Percentiles rank a stretch among this genome's conserved stretches.
phyloP scores from a whole-genome alignment of 2,329 filamentous ascomycete species.

The Parastagonospora avenae region DNA sequence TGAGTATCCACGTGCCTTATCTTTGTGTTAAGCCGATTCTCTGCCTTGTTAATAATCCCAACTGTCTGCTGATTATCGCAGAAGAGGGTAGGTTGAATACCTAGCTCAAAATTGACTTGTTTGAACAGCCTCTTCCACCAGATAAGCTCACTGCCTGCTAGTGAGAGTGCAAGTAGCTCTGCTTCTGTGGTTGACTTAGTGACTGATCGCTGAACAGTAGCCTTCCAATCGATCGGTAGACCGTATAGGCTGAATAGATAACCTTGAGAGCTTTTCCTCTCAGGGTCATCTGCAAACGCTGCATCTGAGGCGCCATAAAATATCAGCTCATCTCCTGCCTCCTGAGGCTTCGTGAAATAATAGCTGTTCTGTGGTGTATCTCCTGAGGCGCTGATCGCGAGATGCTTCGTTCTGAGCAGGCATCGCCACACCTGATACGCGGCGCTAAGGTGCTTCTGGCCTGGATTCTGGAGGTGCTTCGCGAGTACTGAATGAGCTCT shows the following conservation, averaged over 20 bases:
- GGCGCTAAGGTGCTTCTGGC: conserved; percentile 13
- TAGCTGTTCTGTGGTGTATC: conserved; percentile 7
- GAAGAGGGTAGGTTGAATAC: conserved; percentile 1
- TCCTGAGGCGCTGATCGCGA: no score
- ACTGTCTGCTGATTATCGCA: conserved; percentile 17
- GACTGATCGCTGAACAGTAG: conserved; percentile 7
- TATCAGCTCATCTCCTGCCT: conserved; percentile 3
- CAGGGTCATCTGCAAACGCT: conserved; percentile 19
- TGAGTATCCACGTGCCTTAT: conserved; percentile 18
- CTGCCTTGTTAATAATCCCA: not conserved
- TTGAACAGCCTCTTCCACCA: conserved; percentile 18
- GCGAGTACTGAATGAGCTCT: conserved; percentile 18
- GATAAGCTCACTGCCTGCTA: conserved; percentile 5
- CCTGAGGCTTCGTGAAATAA: conserved; percentile 8
- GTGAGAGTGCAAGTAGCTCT: conserved; percentile 14
- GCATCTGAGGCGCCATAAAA: conserved; percentile 25
- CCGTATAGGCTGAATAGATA: conserved; percentile 27
- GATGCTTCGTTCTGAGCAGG: no score
- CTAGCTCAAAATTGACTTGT: conserved; percentile 10
- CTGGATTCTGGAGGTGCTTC: conserved; percentile 20
- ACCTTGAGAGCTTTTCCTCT: conserved; percentile 20
- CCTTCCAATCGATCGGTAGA: conserved; percentile 17
- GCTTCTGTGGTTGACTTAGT: conserved; percentile 25
- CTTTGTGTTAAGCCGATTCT: conserved; percentile 8
- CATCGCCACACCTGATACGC: conserved; percentile 14